A percentile compares a stretch with the other conserved stretches of the same genome.
phyloP scores from a whole-genome alignment of 352 stramenopile genomes.

The Phytophthora meadii region DNA sequence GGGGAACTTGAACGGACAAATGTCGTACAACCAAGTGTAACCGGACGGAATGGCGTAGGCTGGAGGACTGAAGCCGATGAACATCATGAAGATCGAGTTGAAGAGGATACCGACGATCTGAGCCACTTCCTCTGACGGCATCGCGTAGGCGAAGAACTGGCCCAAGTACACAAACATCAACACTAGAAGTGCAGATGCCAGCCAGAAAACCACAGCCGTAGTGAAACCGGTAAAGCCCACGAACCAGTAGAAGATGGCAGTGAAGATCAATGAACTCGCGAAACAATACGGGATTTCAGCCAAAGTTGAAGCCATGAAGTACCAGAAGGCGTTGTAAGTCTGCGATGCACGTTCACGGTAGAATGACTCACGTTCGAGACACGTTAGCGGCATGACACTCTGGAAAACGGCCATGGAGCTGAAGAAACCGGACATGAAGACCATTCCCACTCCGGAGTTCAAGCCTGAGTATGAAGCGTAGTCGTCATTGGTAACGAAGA shows the following conservation, averaged over 20 bases:
- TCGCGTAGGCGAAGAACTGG: conserved; percentile 13
- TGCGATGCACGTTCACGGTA: conserved; percentile 91
- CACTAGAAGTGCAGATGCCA: conserved; percentile 39
- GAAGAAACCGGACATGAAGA: conserved; percentile 76
- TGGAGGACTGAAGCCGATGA: conserved; percentile 27
- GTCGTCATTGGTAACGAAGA: conserved; percentile 45
- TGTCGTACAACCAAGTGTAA: conserved; percentile 26
- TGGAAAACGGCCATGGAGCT: conserved; percentile 17
- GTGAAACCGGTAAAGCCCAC: conserved; percentile 24
- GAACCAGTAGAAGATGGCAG: conserved; percentile 6
- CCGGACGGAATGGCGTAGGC: conserved; percentile 25
- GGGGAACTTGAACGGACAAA: conserved; percentile 28
- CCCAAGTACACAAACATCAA: conserved; percentile 48
- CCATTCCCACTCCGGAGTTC: conserved; percentile 55
- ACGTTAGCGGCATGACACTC: conserved; percentile 57
- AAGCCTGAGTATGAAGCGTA: conserved; percentile 30
- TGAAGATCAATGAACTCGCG: conserved; percentile 1
- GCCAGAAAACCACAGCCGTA: conserved; percentile 33
- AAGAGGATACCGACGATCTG: conserved; percentile 26
- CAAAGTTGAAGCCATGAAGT: conserved; percentile 25
- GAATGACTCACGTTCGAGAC: conserved; percentile 53
- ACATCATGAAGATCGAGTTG: conserved; percentile 40
- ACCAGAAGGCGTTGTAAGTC: conserved; percentile 52
- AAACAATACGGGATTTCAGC: conserved; percentile 38
- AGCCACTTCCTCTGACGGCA: conserved; percentile 13